phyloP scores from a whole-genome alignment of 2,329 filamentous ascomycete genomes.

The Fusarium udum region DNA sequence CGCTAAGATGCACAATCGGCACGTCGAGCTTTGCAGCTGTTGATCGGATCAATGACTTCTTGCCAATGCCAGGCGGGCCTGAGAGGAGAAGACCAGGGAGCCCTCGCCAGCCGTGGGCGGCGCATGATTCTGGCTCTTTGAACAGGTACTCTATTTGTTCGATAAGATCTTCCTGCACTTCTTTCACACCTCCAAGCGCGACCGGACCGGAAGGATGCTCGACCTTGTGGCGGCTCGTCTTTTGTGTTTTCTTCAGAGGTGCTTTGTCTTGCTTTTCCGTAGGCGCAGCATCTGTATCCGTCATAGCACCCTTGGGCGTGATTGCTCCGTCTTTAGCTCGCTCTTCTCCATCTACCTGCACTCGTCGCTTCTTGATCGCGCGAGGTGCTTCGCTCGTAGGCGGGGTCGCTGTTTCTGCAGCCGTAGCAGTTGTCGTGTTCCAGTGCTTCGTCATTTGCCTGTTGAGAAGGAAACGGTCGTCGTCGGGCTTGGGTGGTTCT shows the following conservation, averaged over 20 bases:
- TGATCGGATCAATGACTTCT: conserved; percentile 79
- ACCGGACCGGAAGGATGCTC: conserved; percentile 39
- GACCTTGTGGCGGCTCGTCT: conserved; percentile 45
- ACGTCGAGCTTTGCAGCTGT: conserved; percentile 77
- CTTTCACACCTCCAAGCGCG: conserved; percentile 42
- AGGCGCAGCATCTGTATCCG: conserved; percentile 27
- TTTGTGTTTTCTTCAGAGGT: conserved; percentile 45
- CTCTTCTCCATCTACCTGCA: conserved; percentile 44
- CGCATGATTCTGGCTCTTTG: conserved; percentile 35
- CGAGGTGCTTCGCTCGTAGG: conserved; percentile 35
- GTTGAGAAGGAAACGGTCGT: conserved; percentile 54
- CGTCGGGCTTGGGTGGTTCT: conserved; percentile 47
- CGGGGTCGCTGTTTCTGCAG: not conserved
- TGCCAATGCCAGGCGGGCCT: conserved; percentile 83
- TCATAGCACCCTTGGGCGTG: conserved; percentile 32
- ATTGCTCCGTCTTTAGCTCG: conserved; percentile 14
- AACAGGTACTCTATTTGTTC: conserved; percentile 24
- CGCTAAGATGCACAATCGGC: conserved; percentile 70
- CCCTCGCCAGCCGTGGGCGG: conserved; percentile 19
- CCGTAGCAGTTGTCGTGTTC: conserved; percentile 15
- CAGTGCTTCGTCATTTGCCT: conserved; percentile 55
- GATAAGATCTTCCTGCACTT: not conserved
- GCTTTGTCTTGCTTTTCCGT: conserved; percentile 43
- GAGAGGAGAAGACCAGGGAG: conserved; percentile 73
- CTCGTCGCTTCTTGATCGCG: conserved; percentile 47